Evolutionary conservation across 495 filamentous ascomycete genomes (phyloP).

Genomic region (Cryomyces minteri): DNA sequence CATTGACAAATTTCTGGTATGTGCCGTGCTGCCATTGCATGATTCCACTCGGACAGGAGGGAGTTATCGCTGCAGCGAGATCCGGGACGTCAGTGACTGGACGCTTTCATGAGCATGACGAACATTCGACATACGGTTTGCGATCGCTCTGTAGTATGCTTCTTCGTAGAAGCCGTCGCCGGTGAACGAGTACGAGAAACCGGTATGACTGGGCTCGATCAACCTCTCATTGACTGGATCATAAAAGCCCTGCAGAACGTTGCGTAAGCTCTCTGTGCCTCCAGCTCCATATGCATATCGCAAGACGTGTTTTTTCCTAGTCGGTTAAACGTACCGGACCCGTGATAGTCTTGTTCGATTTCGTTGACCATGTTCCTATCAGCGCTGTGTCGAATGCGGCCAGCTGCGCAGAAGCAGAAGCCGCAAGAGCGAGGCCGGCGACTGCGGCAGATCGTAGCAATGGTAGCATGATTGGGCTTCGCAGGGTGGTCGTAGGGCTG

Average conservation of each 20-base stretch:
- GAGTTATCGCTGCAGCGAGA: slow-evolving; percentile 31
- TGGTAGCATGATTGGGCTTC: not conserved
- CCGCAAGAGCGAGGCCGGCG: too few species aligned
- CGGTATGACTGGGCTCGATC: slow-evolving; percentile 49
- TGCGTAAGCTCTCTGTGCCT: not conserved
- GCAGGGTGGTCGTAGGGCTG: too few species aligned
- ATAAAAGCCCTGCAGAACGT: slow-evolving; percentile 43
- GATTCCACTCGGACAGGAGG: slow-evolving; percentile 46
- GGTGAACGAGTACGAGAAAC: slow-evolving; percentile 72
- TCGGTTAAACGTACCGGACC: slow-evolving; percentile 40
- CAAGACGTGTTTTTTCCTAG: not conserved
- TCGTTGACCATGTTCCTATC: slow-evolving; percentile 62
- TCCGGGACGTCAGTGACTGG: too few species aligned
- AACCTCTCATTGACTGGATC: slow-evolving; percentile 50
- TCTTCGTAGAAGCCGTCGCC: slow-evolving; percentile 53
- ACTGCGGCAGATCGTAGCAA: too few species aligned
- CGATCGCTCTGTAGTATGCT: slow-evolving; percentile 52
- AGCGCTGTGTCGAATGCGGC: slow-evolving; percentile 18
- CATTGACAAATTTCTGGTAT: slow-evolving; percentile 34
- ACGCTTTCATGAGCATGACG: too few species aligned
- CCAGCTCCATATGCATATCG: not conserved
- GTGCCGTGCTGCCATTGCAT: slow-evolving; percentile 69
- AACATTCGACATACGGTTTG: slow-evolving; percentile 42
- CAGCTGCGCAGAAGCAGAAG: not conserved
- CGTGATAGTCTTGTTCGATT: slow-evolving; percentile 52